Evolutionary conservation across 108 stramenopile genomes (phyloP), one percentile per base, ranked within the genome.

Genomic region (Skeletonema grethae): DNA sequence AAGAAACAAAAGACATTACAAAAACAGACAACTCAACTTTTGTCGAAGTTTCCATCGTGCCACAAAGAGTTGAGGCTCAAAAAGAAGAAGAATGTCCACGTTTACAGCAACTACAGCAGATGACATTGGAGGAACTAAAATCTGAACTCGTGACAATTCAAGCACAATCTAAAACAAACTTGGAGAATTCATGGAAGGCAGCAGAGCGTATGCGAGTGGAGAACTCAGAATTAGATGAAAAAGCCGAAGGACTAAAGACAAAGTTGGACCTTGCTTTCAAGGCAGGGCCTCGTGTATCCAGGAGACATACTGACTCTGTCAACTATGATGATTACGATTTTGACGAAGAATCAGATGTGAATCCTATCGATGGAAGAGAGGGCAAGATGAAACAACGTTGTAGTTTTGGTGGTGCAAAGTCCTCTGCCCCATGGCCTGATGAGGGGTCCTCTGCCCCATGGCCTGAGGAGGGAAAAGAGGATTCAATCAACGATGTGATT

Each of bases 131-230:
- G 8, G 73, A 74, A 45, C 57, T 74, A 13, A 48, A 41, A 30
- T 34, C 25, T 12, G 73, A 74, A 60, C 36, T 74, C n/a, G 15
- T 22, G 34, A 65, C 18, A 25, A 74, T 74, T 10, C 73, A 66
- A 39, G 57, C 28, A 5, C 64, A 64, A 43, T 55, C 73, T 5
- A 65, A 74, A 46, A 46, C 46, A 3, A 74, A 74, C 9, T 56
- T 74, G 24, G 73, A 74, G 32, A 55, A 57, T 35, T 65, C 73
- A 48, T 74, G 73, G 73, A 55, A 48, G 34, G 73, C 39, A 66
- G 55, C 73, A 5, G 73, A 74, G 25, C 64, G 58, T 12, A 41
- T 59, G n/a, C 24, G 64, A 43, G 63, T 58, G 6, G 36, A 65
- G 50, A 65, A 45, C 24, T 55, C 63, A 11, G 57, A 56, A 11